These are phyloP conservation scores for Hypoxylon rubiginosum DNA, from an alignment of 2,329 filamentous ascomycete species.

Conservation along the genomic window DNA sequence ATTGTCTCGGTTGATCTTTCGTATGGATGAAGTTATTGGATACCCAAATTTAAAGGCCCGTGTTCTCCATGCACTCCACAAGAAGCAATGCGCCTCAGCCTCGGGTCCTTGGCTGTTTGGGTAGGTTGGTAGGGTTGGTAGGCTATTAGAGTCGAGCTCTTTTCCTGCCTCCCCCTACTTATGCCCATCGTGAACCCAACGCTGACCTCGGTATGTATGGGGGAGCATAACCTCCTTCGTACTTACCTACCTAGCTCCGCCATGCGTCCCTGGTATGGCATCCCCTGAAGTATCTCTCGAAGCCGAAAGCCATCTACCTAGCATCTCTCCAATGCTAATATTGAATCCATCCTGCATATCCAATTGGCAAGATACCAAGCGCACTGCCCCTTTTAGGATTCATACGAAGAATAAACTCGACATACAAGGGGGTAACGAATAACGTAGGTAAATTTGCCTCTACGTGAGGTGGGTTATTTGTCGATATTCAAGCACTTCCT, in stretches of 20 bases:
- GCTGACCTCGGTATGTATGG: neutral
- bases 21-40: neutral
- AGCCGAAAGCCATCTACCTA: slow-evolving; percentile 20
- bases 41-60: neutral
- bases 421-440: slow-evolving; percentile 12
- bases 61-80: neutral
- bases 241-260: neutral
- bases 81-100: neutral
- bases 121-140: neutral
- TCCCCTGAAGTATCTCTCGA: slow-evolving; percentile 17
- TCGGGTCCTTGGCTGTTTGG: slow-evolving; percentile 1
- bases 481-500: neutral
- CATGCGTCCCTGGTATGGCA: neutral
- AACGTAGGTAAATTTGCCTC: neutral
- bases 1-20: neutral
- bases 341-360: neutral
- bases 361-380: slow-evolving; percentile 18
- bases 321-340: too few relatives aligned
- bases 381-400: slow-evolving; percentile 26
- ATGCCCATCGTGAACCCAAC: slow-evolving; percentile 1
- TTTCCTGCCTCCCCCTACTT: neutral
- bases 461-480: neutral
- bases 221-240: neutral
- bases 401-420: neutral
- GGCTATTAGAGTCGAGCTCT: neutral